Percentiles rank a stretch among this genome's conserved stretches.
phyloP scores from a whole-genome alignment of 1,139 yeast species.

The Suhomyces terraborum region DNA sequence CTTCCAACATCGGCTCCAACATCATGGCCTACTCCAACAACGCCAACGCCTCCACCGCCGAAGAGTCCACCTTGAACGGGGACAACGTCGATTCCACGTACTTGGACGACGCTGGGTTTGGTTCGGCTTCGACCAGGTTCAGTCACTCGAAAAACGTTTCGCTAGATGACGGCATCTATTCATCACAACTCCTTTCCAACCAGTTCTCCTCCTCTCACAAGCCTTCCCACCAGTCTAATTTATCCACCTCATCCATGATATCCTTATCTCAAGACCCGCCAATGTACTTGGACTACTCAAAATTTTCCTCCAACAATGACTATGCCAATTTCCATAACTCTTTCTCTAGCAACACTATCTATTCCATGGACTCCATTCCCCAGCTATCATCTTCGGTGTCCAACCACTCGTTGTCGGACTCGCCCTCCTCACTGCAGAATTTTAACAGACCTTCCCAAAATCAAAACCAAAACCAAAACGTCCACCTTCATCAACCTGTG shows the following conservation, averaged over 20 bases:
- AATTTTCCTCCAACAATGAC: slow-evolving; percentile 1
- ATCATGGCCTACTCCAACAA: slow-evolving; percentile 5
- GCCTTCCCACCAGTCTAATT: slow-evolving; percentile 21
- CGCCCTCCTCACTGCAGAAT: slow-evolving; percentile 28
- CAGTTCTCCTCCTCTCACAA: slow-evolving; percentile 5
- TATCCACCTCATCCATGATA: slow-evolving; percentile 24
- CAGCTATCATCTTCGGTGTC: slow-evolving; percentile 39
- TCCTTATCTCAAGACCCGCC: slow-evolving; percentile 24
- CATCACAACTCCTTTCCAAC: slow-evolving; percentile 14
- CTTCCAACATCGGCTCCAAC: slow-evolving; percentile 6
- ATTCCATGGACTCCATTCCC: slow-evolving; percentile 47
- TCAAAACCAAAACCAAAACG: slow-evolving; percentile 15
- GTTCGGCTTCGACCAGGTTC: slow-evolving; percentile 11
- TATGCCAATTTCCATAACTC: slow-evolving; percentile 22
- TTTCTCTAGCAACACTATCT: slow-evolving; percentile 42
- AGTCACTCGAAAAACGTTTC: slow-evolving; percentile 31
- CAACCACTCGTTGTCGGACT: slow-evolving; percentile 39
- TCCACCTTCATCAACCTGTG: slow-evolving; percentile 16
- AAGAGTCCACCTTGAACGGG: slow-evolving; percentile 11
- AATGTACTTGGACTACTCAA: slow-evolving; percentile 6
- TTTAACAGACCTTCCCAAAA: slow-evolving; percentile 12
- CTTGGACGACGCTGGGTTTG: slow-evolving; percentile 9
- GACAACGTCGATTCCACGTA: slow-evolving; percentile 9
- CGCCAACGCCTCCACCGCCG: slow-evolving; percentile 7
- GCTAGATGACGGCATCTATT: slow-evolving; percentile 27